These are phyloP conservation scores for Chernovozyma aurita DNA, from an alignment of 1,139 yeast species.

Conservation along the genomic window DNA sequence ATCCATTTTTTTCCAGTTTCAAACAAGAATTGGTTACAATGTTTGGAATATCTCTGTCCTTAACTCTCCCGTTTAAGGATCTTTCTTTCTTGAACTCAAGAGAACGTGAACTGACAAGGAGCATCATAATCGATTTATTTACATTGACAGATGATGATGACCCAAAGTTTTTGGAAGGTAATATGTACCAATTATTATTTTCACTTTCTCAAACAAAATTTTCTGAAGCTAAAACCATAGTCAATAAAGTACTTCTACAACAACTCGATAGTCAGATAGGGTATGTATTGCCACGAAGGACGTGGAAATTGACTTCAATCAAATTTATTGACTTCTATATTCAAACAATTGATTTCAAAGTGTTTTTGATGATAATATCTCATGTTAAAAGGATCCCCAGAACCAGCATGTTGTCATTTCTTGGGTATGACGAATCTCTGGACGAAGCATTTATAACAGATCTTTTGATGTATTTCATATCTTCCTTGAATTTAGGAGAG, in stretches of 20 bases:
- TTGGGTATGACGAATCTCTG: slow-evolving; percentile 20
- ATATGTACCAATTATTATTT: slow-evolving; percentile 8
- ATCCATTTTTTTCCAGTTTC: slow-evolving; percentile 7
- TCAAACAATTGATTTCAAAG: slow-evolving; percentile 27
- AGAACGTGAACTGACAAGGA: slow-evolving; percentile 11
- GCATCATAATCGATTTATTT: slow-evolving; percentile 16
- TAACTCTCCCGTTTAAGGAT: slow-evolving; percentile 27
- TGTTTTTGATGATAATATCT: slow-evolving; percentile 24
- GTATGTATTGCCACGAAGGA: slow-evolving; percentile 20
- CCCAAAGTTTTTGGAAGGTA: slow-evolving; percentile 1
- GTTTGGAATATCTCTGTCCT: slow-evolving; percentile 22
- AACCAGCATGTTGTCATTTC: slow-evolving; percentile 16
- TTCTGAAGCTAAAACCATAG: slow-evolving; percentile 12
- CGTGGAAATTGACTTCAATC: slow-evolving; percentile 6
- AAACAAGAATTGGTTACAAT: slow-evolving; percentile 20
- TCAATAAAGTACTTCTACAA: slow-evolving; percentile 8
- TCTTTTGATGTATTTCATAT: slow-evolving; percentile 18
- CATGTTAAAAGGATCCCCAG: slow-evolving; percentile 20
- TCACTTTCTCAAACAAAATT: slow-evolving; percentile 17
- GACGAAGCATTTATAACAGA: slow-evolving; percentile 7
- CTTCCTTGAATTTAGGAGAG: slow-evolving; percentile 26
- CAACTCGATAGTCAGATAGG: slow-evolving; percentile 15
- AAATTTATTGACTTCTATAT: slow-evolving; percentile 20
- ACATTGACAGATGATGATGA: slow-evolving; percentile 12
- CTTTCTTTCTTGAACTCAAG: slow-evolving; percentile 19